These are phyloP conservation scores for Westerdykella sp. DNA, from an alignment of 2,329 filamentous ascomycete species.

Conservation along the genomic window DNA sequence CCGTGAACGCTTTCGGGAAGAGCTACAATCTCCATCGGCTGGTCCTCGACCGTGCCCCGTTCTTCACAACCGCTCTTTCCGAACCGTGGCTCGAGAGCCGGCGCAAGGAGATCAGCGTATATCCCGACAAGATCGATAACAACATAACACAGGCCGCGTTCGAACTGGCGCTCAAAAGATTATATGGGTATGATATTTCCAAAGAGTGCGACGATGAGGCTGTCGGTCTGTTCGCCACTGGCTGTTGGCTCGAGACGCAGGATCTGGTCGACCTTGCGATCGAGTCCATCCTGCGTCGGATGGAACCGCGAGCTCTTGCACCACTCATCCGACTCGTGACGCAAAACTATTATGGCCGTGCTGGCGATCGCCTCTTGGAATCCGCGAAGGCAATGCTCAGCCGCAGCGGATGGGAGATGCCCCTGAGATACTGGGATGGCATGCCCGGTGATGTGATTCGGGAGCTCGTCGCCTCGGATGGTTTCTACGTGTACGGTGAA, in stretches of 20 bases:
- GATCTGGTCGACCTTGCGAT: constrained; percentile 50
- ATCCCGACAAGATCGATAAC: constrained; percentile 49
- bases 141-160: constrained; percentile 50
- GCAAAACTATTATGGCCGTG: constrained; percentile 50
- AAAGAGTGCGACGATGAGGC: constrained; percentile 48
- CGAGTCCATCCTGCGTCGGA: constrained; percentile 50
- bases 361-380: constrained; percentile 50
- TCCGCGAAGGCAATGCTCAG: constrained; percentile 55
- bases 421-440: constrained; percentile 49
- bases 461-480: constrained; percentile 54
- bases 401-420: constrained; percentile 53
- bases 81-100: constrained; percentile 52
- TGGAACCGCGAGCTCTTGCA: constrained; percentile 46
- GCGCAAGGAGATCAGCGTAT: constrained; percentile 47
- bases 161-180: constrained; percentile 49
- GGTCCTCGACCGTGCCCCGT: constrained; percentile 51
- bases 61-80: constrained; percentile 50
- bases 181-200: constrained; percentile 47
- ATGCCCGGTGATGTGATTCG: constrained; percentile 53
- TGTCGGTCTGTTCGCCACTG: constrained; percentile 51
- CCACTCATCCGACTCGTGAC: constrained; percentile 50
- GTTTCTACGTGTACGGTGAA: constrained; percentile 53
- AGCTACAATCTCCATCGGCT: constrained; percentile 50
- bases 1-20: constrained; percentile 48
- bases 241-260: constrained; percentile 54